Conservation (phyloP, 768 basidiomycete genomes). For the Coprinopsis marcescibilis region DNA sequence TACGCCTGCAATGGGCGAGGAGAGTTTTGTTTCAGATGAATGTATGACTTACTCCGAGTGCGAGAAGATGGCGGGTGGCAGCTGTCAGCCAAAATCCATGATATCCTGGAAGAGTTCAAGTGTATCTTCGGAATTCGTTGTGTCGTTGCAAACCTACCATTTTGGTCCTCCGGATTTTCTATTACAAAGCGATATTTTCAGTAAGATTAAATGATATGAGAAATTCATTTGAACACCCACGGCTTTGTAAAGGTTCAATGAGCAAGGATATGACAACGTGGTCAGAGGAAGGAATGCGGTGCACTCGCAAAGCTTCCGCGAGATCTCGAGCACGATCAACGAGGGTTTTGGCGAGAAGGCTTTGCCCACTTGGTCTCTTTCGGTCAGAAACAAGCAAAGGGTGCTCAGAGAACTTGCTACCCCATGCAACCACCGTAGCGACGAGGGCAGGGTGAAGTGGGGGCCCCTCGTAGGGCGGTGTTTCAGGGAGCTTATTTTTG, state of each 20-base stretch:
- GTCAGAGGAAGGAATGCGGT: constrained; percentile 71
- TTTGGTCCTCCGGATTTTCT: constrained; percentile 72
- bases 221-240: constrained; percentile 46
- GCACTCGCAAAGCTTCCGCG: constrained; percentile 82
- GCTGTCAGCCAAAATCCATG: constrained; percentile 81
- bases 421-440: constrained; percentile 87
- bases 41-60: constrained; percentile 61
- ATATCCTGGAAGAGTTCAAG: constrained; percentile 48
- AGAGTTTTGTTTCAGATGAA: no score
- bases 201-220: constrained; percentile 5
- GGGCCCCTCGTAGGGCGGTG: constrained; percentile 27
- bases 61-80: constrained; percentile 72
- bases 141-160: constrained; percentile 39
- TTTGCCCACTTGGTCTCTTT: constrained; percentile 61
- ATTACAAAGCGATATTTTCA: constrained; percentile 12
- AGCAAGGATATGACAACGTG: constrained; percentile 79
- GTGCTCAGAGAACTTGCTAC: constrained; percentile 91
- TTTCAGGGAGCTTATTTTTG: constrained; percentile 2
- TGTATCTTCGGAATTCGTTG: constrained; percentile 6
- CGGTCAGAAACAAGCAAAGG: constrained; percentile 77
- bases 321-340: constrained; percentile 81
- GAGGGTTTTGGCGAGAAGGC: constrained; percentile 69
- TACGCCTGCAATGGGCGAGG: no score
- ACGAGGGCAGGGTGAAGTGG: constrained; percentile 67
- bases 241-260: constrained; percentile 80